Conservation (phyloP, 2,329 filamentous ascomycete genomes). For the Neurospora sp. region DNA sequence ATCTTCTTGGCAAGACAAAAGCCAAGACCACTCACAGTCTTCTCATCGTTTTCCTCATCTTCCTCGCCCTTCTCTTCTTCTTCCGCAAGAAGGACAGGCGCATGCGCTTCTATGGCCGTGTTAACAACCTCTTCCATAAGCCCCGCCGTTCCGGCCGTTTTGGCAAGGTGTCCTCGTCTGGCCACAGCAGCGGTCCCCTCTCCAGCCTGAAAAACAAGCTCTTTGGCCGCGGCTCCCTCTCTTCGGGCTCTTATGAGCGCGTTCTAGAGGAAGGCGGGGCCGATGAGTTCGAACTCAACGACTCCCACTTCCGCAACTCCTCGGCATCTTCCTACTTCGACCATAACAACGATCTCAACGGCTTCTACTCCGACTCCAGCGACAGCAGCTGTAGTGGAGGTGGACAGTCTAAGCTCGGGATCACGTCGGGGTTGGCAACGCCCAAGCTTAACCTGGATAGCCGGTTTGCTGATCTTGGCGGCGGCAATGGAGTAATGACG, state of each 20-base stretch:
- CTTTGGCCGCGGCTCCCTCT: conserved; percentile 42
- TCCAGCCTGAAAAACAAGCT: conserved; percentile 49
- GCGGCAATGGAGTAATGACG: conserved; percentile 5
- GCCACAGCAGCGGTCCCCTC: conserved; percentile 29
- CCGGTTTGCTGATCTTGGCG: conserved; percentile 24
- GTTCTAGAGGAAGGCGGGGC: conserved; percentile 73
- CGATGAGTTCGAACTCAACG: conserved; percentile 68
- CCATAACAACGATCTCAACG: conserved; percentile 37
- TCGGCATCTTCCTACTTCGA: conserved; percentile 33
- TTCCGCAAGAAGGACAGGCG: conserved; percentile 73
- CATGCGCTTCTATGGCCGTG: conserved; percentile 45
- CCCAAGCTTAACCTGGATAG: conserved; percentile 47
- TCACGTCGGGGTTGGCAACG: conserved; percentile 57
- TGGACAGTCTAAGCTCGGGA: conserved; percentile 30
- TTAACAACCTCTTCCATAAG: conserved; percentile 34
- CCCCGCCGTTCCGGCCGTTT: conserved; percentile 35
- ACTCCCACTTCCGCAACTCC: conserved; percentile 32
- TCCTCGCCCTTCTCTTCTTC: conserved; percentile 60
- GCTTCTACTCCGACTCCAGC: conserved; percentile 46
- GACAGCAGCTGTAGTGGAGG: conserved; percentile 33
- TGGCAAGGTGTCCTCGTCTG: background rate
- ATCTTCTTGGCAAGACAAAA: conserved; percentile 55
- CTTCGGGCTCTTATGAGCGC: conserved; percentile 59
- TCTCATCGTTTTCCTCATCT: conserved; percentile 64
- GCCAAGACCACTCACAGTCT: conserved; percentile 63